Percentiles rank a stretch among this genome's conserved stretches.
phyloP scores from a whole-genome alignment of 108 stramenopile species.

The Mediolabrus comicus region DNA sequence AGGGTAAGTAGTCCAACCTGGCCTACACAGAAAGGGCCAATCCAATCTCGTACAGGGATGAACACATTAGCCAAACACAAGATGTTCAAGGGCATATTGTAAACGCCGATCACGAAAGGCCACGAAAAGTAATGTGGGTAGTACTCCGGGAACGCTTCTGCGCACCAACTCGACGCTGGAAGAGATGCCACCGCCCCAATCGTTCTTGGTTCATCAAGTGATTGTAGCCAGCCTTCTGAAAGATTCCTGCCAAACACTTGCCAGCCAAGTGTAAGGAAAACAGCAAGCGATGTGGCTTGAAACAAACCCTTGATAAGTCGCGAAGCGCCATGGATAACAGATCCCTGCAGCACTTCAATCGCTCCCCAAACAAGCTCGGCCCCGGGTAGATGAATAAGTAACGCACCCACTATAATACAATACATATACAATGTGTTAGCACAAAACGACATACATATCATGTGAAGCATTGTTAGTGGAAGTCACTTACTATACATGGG shows the following conservation, averaged over 20 bases:
- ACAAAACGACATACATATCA: no score
- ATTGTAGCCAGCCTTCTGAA: not conserved
- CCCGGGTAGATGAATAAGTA: not conserved
- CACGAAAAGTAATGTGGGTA: not conserved
- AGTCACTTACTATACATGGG: not conserved
- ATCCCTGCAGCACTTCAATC: not conserved
- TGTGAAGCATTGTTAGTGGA: no score
- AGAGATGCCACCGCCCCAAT: not conserved
- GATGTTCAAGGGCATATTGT: constrained; percentile 1
- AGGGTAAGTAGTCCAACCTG: not conserved
- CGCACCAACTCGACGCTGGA: not conserved
- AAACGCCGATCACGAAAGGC: not conserved
- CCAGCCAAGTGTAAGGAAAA: not conserved
- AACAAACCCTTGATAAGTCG: not conserved
- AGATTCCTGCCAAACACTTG: not conserved
- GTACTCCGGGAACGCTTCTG: not conserved
- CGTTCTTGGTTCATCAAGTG: not conserved
- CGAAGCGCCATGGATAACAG: not conserved
- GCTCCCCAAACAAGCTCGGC: not conserved
- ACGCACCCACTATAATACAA: no score
- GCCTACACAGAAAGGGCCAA: not conserved
- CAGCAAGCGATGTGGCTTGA: not conserved
- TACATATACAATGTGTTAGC: no score
- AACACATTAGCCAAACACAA: not conserved
- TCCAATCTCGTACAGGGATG: not conserved